A percentile compares a stretch with the other conserved stretches of the same genome.
These are phyloP conservation scores for Myxozyma neglecta DNA, from an alignment of 805 yeast genomes.

Conservation along the genomic window DNA sequence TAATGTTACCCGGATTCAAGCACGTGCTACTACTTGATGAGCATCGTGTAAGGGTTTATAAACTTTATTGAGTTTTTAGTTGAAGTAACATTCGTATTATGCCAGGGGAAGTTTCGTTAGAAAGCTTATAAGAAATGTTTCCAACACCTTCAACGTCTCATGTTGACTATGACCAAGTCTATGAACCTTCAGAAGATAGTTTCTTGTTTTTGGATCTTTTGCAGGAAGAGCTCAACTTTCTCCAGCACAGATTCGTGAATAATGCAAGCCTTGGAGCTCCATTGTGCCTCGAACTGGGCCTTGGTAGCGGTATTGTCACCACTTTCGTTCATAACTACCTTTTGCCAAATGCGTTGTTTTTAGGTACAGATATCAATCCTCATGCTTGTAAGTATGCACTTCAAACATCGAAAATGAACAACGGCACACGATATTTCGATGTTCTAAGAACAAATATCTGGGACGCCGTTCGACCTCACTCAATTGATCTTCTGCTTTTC, in stretches of 20 bases:
- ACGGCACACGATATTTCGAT: slow-evolving; percentile 43
- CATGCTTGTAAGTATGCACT: slow-evolving; percentile 62
- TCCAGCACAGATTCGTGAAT: slow-evolving; percentile 32
- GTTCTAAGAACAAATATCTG: slow-evolving; percentile 60
- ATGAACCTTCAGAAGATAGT: slow-evolving; percentile 95
- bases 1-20: neutral
- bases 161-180: slow-evolving; percentile 69
- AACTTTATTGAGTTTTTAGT: neutral
- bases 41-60: neutral
- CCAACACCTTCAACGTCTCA: slow-evolving; percentile 68
- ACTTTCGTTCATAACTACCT: slow-evolving; percentile 68
- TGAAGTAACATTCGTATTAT: no score
- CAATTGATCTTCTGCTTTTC: slow-evolving; percentile 74
- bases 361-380: slow-evolving; percentile 81
- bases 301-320: slow-evolving; percentile 88
- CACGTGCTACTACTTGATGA: neutral
- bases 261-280: slow-evolving; percentile 41
- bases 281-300: slow-evolving; percentile 77
- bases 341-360: slow-evolving; percentile 51
- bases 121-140: slow-evolving; percentile 50
- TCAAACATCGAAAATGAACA: slow-evolving; percentile 46
- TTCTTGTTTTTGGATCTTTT: slow-evolving; percentile 78
- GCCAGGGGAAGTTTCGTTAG: neutral
- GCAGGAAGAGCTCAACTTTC: slow-evolving; percentile 54
- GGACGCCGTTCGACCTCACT: slow-evolving; percentile 46